A percentile compares a stretch with the other conserved stretches of the same genome.
Conservation (phyloP, 768 basidiomycete genomes). For the Trametes maxima region DNA sequence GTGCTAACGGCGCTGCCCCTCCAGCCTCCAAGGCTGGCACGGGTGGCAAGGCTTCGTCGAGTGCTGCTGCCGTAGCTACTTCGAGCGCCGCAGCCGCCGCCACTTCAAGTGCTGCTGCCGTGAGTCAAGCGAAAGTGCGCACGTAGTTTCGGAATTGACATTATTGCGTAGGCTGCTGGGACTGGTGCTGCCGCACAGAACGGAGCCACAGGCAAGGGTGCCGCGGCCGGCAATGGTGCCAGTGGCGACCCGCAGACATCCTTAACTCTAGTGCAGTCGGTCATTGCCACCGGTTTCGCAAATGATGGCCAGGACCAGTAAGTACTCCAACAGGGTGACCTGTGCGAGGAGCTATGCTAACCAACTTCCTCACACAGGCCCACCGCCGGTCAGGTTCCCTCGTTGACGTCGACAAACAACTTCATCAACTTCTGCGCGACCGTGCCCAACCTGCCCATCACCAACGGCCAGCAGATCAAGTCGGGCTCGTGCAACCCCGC, state of each 20-base stretch:
- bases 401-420: conserved; percentile 68
- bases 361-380: conserved; percentile 14
- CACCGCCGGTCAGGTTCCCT: conserved; percentile 52
- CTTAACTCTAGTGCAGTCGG: conserved; percentile 46
- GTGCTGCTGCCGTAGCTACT: conserved; percentile 9
- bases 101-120: conserved; percentile 22
- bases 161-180: background rate
- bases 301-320: conserved; percentile 47
- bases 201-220: conserved; percentile 17
- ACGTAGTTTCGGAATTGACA: background rate
- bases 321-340: conserved; percentile 1
- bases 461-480: conserved; percentile 58
- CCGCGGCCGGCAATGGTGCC: conserved; percentile 1
- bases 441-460: conserved; percentile 50
- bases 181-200: background rate
- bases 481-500: conserved; percentile 61
- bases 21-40: conserved; percentile 1
- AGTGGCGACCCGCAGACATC: conserved; percentile 46
- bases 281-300: conserved; percentile 59
- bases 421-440: conserved; percentile 71
- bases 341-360: background rate
- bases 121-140: background rate
- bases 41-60: background rate
- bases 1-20: conserved; percentile 18
- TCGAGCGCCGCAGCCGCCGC: conserved; percentile 9